Base-by-base conservation (phyloP, 345 rosid species). In the Eucalyptus lansdowneana region DNA sequence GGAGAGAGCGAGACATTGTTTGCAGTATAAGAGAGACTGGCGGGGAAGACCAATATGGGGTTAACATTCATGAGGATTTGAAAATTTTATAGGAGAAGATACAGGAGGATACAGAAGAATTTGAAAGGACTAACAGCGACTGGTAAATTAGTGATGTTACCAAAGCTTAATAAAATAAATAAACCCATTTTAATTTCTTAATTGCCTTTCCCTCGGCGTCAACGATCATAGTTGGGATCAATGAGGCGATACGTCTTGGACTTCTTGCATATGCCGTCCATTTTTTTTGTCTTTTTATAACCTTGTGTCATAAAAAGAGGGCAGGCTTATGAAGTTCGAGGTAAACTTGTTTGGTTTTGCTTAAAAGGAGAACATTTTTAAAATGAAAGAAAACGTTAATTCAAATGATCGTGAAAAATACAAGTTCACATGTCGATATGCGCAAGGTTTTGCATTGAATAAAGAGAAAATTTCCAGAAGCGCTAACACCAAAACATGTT, bases 41-140 rank as follows among this genome's bases (percentile, higher is more conserved):
- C 69, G 69, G 16, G 0, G 16, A 62, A 27, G 69, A 27, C 69
- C 69, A 60, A 7, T 12, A 1, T 0, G 12, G 62, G 62, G 62
- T 27, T n/a, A 14, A 65, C 37, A n/a, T 65, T 65, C 21, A 14
- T 14, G 76, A 65, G 34, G 72, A 65, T 29, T 65, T n/a, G 37
- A 65, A 65, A n/a, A 51, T 65, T 65, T 65, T 65, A 14, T 65
- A 14, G 19, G n/a, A 14, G 19, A 4, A 60, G 31, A 1, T n/a
- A 29, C 69, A 2, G 54, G 53, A 6, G 69, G 3, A 62, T 62
- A 62, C 34, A 6, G 69, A 4, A 4, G 69, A 58, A 60, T 60
- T 60, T 27, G 16, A 27, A 62, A 62, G 9, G 7, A 27, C 5
- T 29, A 62, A 62, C 16, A 29, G 31, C 69, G 69, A 62, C 19